A percentile compares a stretch with the other conserved stretches of the same genome.
Conservation (phyloP, 179 eudicot species). For the Spergularia azorica region DNA sequence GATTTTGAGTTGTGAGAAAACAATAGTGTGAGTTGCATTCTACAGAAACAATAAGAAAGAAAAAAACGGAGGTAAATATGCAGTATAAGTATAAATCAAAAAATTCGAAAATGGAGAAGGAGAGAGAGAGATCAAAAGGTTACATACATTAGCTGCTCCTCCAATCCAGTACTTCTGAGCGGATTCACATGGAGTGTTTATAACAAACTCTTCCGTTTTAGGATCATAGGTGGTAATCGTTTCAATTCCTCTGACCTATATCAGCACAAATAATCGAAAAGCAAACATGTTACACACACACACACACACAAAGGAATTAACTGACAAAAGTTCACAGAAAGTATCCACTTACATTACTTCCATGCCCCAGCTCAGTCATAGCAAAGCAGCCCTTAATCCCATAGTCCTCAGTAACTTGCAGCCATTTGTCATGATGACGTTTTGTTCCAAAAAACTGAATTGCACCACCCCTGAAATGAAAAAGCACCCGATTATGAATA, state of each 20-base stretch:
- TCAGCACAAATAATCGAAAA: background rate
- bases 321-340: background rate
- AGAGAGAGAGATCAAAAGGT: slow-evolving; percentile 1
- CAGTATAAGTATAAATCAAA: background rate
- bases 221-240: slow-evolving; percentile 85
- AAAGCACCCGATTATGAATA: slow-evolving; percentile 10
- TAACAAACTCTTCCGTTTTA: slow-evolving; percentile 65
- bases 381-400: slow-evolving; percentile 88
- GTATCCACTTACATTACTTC: slow-evolving; percentile 82
- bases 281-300: too few relatives aligned
- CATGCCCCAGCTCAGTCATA: slow-evolving; percentile 99
- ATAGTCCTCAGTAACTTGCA: slow-evolving; percentile 66
- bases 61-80: slow-evolving; percentile 9
- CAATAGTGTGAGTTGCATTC: slow-evolving; percentile 93
- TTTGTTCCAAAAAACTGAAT: slow-evolving; percentile 92
- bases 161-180: slow-evolving; percentile 99
- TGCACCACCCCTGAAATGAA: slow-evolving; percentile 86
- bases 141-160: slow-evolving; percentile 89
- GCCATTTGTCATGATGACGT: slow-evolving; percentile 96
- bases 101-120: background rate
- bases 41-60: slow-evolving; percentile 30
- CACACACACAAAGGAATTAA: background rate
- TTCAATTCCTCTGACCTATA: slow-evolving; percentile 93
- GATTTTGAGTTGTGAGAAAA: slow-evolving; percentile 85
- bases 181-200: slow-evolving; percentile 93